A percentile compares a stretch with the other conserved stretches of the same genome.
Evolutionary conservation across 2,329 filamentous ascomycete genomes (phyloP).

Genomic region (Grosmannia huntii): DNA sequence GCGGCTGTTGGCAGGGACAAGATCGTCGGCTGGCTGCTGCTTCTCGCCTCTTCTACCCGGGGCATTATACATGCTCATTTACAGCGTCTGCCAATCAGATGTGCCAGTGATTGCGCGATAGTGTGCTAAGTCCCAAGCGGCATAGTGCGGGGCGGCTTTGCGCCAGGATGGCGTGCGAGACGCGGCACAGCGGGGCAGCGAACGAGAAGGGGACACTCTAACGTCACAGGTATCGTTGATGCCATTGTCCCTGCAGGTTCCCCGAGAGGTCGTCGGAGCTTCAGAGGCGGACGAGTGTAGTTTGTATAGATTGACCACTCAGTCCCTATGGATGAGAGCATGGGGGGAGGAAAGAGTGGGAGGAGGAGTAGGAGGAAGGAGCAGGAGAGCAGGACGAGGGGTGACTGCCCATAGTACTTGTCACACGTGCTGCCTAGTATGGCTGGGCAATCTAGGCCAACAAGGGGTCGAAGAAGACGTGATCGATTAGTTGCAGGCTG

Average conservation of each 20-base stretch:
- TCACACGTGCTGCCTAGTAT: background rate
- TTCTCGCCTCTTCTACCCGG: background rate
- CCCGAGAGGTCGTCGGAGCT: no score
- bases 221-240: background rate
- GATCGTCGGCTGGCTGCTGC: no score
- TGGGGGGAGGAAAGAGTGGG: no score
- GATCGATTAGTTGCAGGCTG: slow-evolving; percentile 11
- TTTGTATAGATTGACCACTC: no score
- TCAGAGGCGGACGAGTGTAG: background rate
- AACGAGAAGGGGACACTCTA: background rate
- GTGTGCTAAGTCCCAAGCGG: slow-evolving; percentile 5
- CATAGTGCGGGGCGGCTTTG: slow-evolving; percentile 10
- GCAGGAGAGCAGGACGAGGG: no score
- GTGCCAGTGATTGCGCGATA: slow-evolving; percentile 12
- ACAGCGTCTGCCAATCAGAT: slow-evolving; percentile 6
- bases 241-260: background rate
- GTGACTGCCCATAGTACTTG: no score
- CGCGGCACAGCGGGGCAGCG: slow-evolving; percentile 1
- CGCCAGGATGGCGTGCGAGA: background rate
- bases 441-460: background rate
- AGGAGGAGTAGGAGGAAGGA: background rate
- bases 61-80: slow-evolving; percentile 8
- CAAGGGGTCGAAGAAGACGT: slow-evolving; percentile 9
- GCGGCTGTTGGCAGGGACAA: background rate
- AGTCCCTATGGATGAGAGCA: no score